These are phyloP conservation scores for Thymus quinquecostatus DNA, from an alignment of 257 asterid species.

Conservation along the genomic window DNA sequence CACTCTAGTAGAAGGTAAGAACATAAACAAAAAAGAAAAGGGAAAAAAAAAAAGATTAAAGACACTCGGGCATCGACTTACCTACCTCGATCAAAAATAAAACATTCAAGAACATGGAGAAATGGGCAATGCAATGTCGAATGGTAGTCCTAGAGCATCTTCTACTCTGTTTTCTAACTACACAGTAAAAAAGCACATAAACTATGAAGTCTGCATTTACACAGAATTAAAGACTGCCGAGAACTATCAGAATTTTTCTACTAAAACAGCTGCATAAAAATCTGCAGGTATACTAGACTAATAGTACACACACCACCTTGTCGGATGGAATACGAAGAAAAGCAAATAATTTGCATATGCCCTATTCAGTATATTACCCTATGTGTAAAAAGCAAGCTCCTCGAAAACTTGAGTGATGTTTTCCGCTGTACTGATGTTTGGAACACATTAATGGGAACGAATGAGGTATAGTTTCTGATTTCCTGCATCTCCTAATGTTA, in stretches of 20 bases:
- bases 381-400: slow-evolving; percentile 24
- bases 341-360: not conserved
- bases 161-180: not conserved
- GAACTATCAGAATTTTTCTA: not conserved
- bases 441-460: slow-evolving; percentile 25
- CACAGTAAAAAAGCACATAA: not conserved
- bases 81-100: not conserved
- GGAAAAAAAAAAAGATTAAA: too few relatives aligned
- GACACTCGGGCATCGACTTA: not conserved
- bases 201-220: not conserved
- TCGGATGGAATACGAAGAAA: slow-evolving; percentile 16
- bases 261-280: slow-evolving; percentile 8
- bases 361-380: slow-evolving; percentile 23
- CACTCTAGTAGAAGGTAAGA: too few relatives aligned
- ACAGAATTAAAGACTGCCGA: not conserved
- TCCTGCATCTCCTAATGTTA: slow-evolving; percentile 21
- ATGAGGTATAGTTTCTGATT: slow-evolving; percentile 24
- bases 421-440: slow-evolving; percentile 12
- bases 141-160: not conserved
- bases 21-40: too few relatives aligned
- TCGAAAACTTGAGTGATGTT: slow-evolving; percentile 9
- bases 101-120: not conserved
- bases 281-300: slow-evolving; percentile 16
- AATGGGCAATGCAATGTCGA: not conserved
- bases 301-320: slow-evolving; percentile 19